Evolutionary conservation across 2,329 filamentous ascomycete genomes (phyloP), one percentile per base, ranked within the genome.

Genomic region (Rhexocercosporidium sp.): DNA sequence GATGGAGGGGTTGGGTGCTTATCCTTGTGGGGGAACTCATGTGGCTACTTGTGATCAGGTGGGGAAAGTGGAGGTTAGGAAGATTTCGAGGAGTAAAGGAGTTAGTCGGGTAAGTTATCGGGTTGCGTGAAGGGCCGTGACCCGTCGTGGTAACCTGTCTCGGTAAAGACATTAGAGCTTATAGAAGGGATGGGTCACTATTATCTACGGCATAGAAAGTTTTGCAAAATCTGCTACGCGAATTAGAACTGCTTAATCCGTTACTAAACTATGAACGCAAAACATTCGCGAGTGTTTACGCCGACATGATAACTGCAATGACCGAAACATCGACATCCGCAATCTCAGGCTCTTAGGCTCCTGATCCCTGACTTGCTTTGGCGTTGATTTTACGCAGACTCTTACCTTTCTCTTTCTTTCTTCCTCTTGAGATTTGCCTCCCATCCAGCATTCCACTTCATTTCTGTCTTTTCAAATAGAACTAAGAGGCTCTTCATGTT

Each of bases 21-120:
- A 93, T 80, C 90, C 91, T 0, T 93, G 91, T 77, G 91, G 91
- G 8, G 91, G 91, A 0, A 93, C 91, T 29, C 91, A 93, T 80
- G 90, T 93, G 1, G 34, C 22, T 3, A 81, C 84, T 34, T 84
- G 79, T 20, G 90, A 88, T 22, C 82, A 83, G 67, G 88, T 85
- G 73, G 88, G 89, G 0, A 83, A 84, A 75, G 87, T 88, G 5
- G 85, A 80, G 3, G 88, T 93, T 3, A 89, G 84, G 81, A 92
- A 90, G 80, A 90, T 93, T 64, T 83, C 83, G 69, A 83, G 89
- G 77, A 83, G 81, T 62, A 91, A 90, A 77, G 90, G 90, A 3
- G 82, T 80, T 11, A 90, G 85, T 63, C 83, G 86, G 71, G 86
- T 92, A 2, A 69, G 65, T 14, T 76, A 76, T 62, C 65, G 44